These are phyloP conservation scores for Neurospora sp. DNA, from an alignment of 2,329 filamentous ascomycete genomes.

Conservation along the genomic window DNA sequence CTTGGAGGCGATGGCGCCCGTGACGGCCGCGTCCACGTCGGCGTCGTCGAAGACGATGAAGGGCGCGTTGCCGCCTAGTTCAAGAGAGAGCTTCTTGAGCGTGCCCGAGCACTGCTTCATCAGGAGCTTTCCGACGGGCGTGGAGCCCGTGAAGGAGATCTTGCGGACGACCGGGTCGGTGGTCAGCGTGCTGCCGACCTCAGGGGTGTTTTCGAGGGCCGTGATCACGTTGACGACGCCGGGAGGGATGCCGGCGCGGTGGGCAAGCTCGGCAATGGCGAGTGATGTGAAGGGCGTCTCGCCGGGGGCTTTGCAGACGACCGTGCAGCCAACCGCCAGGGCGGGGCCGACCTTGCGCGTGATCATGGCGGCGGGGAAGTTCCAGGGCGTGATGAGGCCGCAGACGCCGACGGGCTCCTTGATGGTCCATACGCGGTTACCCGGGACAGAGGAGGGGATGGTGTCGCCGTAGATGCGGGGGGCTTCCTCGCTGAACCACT, in stretches of 20 bases:
- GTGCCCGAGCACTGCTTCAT: slow-evolving; percentile 85
- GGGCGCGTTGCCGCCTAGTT: slow-evolving; percentile 89
- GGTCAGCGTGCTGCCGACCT: slow-evolving; percentile 69
- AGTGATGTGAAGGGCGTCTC: slow-evolving; percentile 90
- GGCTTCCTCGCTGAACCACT: slow-evolving; percentile 77
- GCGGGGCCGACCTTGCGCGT: slow-evolving; percentile 62
- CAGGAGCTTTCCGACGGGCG: slow-evolving; percentile 58
- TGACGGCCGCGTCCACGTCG: slow-evolving; percentile 74
- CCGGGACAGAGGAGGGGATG: slow-evolving; percentile 58
- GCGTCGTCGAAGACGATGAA: slow-evolving; percentile 97
- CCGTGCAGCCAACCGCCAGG: slow-evolving; percentile 88
- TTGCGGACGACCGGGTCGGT: slow-evolving; percentile 72
- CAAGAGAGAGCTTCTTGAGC: slow-evolving; percentile 75
- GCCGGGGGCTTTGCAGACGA: slow-evolving; percentile 81
- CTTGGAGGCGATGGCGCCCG: slow-evolving; percentile 76
- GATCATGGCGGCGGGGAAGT: slow-evolving; percentile 74
- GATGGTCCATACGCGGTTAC: slow-evolving; percentile 67
- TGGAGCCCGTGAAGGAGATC: slow-evolving; percentile 86
- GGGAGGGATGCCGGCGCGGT: slow-evolving; percentile 78
- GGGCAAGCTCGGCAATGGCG: slow-evolving; percentile 75
- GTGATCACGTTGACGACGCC: slow-evolving; percentile 89
- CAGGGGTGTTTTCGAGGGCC: slow-evolving; percentile 65
- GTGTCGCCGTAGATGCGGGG: slow-evolving; percentile 65
- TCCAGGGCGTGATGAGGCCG: slow-evolving; percentile 80
- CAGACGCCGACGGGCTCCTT: slow-evolving; percentile 81